These are phyloP conservation scores for Aspergillus latus DNA, from an alignment of 2,329 filamentous ascomycete species.

Conservation along the genomic window DNA sequence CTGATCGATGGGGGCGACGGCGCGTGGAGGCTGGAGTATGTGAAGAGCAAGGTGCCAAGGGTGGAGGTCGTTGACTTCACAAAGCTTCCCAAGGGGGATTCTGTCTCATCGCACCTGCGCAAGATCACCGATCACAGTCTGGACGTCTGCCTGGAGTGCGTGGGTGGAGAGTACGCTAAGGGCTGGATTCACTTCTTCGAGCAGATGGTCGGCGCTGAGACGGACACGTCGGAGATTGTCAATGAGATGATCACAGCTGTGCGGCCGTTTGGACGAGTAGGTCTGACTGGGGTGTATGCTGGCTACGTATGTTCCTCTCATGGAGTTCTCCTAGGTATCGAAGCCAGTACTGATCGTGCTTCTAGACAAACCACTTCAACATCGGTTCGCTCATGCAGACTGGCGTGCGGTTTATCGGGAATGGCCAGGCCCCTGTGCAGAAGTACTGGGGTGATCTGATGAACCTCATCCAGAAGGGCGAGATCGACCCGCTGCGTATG, in stretches of 20 bases:
- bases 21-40: slow-evolving; percentile 63
- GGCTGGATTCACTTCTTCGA: slow-evolving; percentile 9
- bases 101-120: slow-evolving; percentile 70
- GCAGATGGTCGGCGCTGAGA: slow-evolving; percentile 9
- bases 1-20: slow-evolving; percentile 71
- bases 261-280: slow-evolving; percentile 8
- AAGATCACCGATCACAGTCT: slow-evolving; percentile 72
- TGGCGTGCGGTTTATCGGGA: slow-evolving; percentile 74
- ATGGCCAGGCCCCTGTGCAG: slow-evolving; percentile 72
- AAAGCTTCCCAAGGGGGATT: slow-evolving; percentile 60
- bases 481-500: slow-evolving; percentile 77
- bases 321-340: background rate
- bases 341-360: background rate
- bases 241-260: slow-evolving; percentile 12
- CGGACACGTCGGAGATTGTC: slow-evolving; percentile 7
- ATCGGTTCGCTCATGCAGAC: slow-evolving; percentile 82
- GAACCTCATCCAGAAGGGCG: slow-evolving; percentile 62
- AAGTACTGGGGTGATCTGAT: slow-evolving; percentile 82
- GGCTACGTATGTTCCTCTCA: slow-evolving; percentile 51
- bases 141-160: slow-evolving; percentile 52
- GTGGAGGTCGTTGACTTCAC: slow-evolving; percentile 70
- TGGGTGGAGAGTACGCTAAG: slow-evolving; percentile 7
- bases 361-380: slow-evolving; percentile 75
- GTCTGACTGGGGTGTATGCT: slow-evolving; percentile 58
- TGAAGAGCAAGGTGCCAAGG: slow-evolving; percentile 64